Conservation (phyloP, 768 basidiomycete species). For the Cystofilobasidium macerans region DNA sequence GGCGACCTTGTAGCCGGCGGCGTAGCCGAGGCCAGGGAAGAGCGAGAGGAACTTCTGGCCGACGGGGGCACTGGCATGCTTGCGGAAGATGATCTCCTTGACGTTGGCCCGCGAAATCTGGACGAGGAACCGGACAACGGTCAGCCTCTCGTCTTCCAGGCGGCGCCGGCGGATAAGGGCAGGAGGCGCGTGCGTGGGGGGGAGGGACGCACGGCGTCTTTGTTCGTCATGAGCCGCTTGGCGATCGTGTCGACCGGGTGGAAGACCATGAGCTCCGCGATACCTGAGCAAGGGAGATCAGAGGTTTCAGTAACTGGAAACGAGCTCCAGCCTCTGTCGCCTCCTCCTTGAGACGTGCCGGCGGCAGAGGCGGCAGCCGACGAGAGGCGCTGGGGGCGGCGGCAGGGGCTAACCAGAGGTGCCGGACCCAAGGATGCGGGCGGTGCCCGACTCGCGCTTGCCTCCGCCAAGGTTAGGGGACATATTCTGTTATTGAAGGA, state of each 20-base stretch:
- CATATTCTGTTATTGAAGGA: constrained; percentile 4
- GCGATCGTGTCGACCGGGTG: constrained; percentile 77
- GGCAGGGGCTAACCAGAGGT: constrained; percentile 58
- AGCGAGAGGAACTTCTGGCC: constrained; percentile 67
- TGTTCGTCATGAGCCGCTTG: constrained; percentile 98
- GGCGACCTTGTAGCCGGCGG: constrained; percentile 91
- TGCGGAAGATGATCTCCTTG: constrained; percentile 75
- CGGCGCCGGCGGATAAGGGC: constrained; percentile 44
- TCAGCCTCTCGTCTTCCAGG: constrained; percentile 32
- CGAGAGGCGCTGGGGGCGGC: neutral
- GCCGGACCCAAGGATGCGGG: constrained; percentile 82
- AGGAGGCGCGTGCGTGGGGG: neutral
- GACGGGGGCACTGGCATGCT: constrained; percentile 59
- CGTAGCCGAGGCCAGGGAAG: constrained; percentile 97
- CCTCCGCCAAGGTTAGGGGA: constrained; percentile 15
- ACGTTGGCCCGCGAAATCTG: constrained; percentile 44
- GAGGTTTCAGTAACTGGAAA: no score
- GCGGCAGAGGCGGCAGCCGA: no score
- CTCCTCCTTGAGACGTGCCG: no score
- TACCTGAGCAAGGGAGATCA: no score
- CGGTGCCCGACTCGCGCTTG: constrained; percentile 64
- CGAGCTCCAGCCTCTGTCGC: no score
- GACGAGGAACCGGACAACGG: constrained; percentile 38
- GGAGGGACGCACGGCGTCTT: constrained; percentile 40
- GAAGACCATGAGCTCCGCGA: constrained; percentile 89